These are phyloP conservation scores for Sugiyamaella chiloensis DNA, from an alignment of 805 yeast genomes.

Conservation along the genomic window DNA sequence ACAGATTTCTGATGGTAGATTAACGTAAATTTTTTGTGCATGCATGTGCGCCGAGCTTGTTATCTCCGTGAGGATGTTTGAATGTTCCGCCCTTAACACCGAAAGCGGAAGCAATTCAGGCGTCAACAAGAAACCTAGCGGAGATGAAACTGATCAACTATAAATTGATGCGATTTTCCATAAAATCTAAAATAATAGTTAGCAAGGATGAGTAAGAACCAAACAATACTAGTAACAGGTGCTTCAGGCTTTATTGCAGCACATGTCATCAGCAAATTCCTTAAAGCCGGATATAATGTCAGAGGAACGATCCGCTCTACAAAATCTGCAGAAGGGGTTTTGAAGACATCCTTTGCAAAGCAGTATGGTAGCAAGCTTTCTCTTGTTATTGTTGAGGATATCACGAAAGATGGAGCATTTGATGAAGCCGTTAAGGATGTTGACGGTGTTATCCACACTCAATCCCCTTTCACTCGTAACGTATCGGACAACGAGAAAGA, in stretches of 20 bases:
- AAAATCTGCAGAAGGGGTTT: slow-evolving; percentile 34
- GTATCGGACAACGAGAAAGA: slow-evolving; percentile 39
- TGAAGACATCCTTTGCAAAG: slow-evolving; percentile 31
- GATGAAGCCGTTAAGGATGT: slow-evolving; percentile 40
- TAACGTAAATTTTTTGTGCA: too few relatives aligned
- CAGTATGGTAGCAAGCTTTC: slow-evolving; percentile 24
- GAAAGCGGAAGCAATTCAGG: too few relatives aligned
- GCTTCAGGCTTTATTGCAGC: slow-evolving; percentile 24
- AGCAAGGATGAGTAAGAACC: too few relatives aligned
- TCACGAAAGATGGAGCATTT: slow-evolving; percentile 42
- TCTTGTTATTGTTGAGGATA: slow-evolving; percentile 30
- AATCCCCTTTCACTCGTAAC: slow-evolving; percentile 37
- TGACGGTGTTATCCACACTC: slow-evolving; percentile 39
- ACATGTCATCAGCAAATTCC: slow-evolving; percentile 32
- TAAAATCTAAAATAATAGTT: too few relatives aligned
- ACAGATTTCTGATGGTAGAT: too few relatives aligned
- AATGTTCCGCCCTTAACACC: too few relatives aligned
- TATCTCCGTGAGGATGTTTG: too few relatives aligned
- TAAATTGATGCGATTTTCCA: too few relatives aligned
- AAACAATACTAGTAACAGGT: slow-evolving; percentile 21
- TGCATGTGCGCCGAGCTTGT: too few relatives aligned
- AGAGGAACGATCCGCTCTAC: slow-evolving; percentile 52
- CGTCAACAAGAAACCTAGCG: too few relatives aligned
- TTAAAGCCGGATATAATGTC: slow-evolving; percentile 41
- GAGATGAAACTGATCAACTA: too few relatives aligned